Evolutionary conservation across 1,284 basidiomycete genomes (phyloP), one percentile per base, ranked within the genome.

Genomic region (Moesziomyces parantarcticus): DNA sequence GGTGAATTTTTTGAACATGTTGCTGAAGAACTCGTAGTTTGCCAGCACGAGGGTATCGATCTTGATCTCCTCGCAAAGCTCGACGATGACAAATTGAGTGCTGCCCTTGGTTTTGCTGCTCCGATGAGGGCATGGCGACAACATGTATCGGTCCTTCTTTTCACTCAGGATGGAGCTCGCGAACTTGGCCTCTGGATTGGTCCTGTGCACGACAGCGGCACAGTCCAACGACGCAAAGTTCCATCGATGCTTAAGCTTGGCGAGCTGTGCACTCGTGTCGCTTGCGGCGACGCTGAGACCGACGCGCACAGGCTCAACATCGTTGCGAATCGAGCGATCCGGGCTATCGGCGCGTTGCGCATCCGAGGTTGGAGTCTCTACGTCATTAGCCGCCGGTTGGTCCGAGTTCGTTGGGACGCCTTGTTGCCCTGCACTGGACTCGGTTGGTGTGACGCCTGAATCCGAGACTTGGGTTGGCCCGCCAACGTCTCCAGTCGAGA

Each of bases 1-100:
- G 3, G 88, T 88, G 71, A 99, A 92, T 54, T 94, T 92, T 84
- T 93, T 92, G 86, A 99, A 97, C 51, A 97, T 92, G 11, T 95
- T 94, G 76, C 92, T 94, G 86, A 98, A 99, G 86, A 98, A 98
- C 85, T 99, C 96, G 84, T 92, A 97, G 80, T 98, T 97, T 54
- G 94, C 95, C 7, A 99, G 86, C 82, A 98, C 94, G 50, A 99
- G 89, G 0, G 94, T 96, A 84, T 99, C 95, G 78, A 98, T 93
- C 48, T 92, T 87, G 75, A 99, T 94, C 83, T 98, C 96, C 76
- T 98, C 95, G 85, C 97, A 99, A 7, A 98, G 89, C 85, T 99
- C 97, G 44, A 98, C 91, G 26, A 97, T 90, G 21, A 98, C 92
- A 84, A 90, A 97, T 79, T 97, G 93, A 20, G 73, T 65, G 20